Base-by-base conservation (phyloP, 306 rosid genomes). In the Vicia villosa region DNA sequence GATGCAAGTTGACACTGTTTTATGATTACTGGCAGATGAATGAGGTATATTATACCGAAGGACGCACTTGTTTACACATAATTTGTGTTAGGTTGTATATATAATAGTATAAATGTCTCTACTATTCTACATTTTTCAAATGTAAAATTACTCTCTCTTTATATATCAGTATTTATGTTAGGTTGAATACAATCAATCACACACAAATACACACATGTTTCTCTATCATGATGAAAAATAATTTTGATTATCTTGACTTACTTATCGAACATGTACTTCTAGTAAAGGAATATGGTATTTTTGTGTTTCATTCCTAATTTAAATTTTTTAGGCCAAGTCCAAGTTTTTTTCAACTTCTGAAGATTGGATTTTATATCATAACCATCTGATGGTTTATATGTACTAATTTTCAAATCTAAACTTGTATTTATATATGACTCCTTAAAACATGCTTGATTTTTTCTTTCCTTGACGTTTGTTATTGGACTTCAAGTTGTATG, bases 21-120 rank as follows among this genome's bases (percentile, higher is more conserved):
- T 94, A 94, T 74, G 83, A 83, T 70, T 94, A 94, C 80, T 91
- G 99, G 99, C 96, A 81, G 84, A 86, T 81, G 89, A 82, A 89
- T 76, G 97, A 94, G 99, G 97, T 94, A 90, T 58, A 71, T 72
- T 78, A 77, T 77, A 55, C 45, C 22, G 16, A 59, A 55, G 50
- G 34, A 50, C 64, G 20, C 61, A 28, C 64, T 38, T 19, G 30
- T 78, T 40, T 28, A 34, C 20, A 5, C 66, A 14, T 69, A 66
- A 49, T 58, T 47, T 40, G 41, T 13, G 10, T 40, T 50, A 22
- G 57, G 42, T 45, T 56, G 50, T 56, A 21, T 24, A 40, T 30
- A 8, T 26, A 26, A 26, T 4, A 26, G 3, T 4, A 30, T 51
- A 13, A 21, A 12, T 28, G 58, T 38, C 5, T 58, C n/a, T 59